These are phyloP conservation scores for Kurtzmaniella quercitrusa DNA, from an alignment of 1,139 yeast species.

Conservation along the genomic window DNA sequence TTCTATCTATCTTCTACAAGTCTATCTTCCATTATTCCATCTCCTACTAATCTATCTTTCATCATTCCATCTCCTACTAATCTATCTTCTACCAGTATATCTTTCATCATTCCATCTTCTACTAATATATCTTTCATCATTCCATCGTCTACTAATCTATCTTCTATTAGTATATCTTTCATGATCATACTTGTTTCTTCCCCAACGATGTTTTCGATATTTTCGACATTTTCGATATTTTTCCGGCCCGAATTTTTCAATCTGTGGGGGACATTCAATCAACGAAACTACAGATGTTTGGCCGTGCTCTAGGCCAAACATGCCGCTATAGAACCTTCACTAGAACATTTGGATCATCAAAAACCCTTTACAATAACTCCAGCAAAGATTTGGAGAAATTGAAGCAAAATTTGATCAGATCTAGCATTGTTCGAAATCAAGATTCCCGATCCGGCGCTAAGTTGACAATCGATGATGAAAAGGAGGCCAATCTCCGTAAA, in stretches of 20 bases:
- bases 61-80: too few species aligned
- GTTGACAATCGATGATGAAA: background rate
- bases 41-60: too few species aligned
- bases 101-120: too few species aligned
- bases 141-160: too few species aligned
- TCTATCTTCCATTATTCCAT: too few species aligned
- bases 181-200: too few species aligned
- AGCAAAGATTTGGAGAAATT: constrained; percentile 1
- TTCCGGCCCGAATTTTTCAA: background rate
- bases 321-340: background rate
- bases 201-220: too few species aligned
- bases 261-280: background rate
- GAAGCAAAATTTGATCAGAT: background rate
- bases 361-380: background rate
- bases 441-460: background rate
- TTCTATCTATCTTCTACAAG: too few species aligned
- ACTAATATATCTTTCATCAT: too few species aligned
- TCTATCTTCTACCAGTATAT: too few species aligned
- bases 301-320: background rate
- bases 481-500: constrained; percentile 8
- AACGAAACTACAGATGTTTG: background rate
- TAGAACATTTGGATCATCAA: background rate
- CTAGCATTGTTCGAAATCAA: background rate
- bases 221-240: too few species aligned
- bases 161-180: too few species aligned